phyloP scores from a whole-genome alignment of 176 grass and related monocot genomes.

The Panicum miliaceum region DNA sequence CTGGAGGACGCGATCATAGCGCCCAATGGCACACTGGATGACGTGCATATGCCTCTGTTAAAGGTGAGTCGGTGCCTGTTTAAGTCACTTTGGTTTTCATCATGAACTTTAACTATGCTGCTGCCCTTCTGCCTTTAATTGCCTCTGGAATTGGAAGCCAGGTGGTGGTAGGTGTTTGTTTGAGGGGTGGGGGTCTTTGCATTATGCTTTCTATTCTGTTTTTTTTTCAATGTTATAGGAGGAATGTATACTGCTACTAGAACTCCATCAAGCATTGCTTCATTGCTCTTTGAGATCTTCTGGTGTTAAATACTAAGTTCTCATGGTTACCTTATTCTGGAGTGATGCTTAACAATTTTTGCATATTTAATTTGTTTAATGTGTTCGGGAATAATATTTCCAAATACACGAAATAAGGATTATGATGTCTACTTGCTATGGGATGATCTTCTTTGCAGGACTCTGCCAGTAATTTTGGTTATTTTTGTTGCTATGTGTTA shows the following conservation, averaged over 20 bases:
- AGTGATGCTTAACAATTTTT: not conserved
- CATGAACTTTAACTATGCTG: not conserved
- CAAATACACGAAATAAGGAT: not conserved
- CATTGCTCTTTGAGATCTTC: not conserved
- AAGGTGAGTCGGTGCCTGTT: constrained; percentile 52
- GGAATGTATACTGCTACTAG: not conserved
- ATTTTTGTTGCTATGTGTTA: not conserved
- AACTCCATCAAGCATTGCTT: not conserved
- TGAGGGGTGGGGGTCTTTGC: no score
- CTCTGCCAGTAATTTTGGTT: not conserved
- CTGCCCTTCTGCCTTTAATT: not conserved
- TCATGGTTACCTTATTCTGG: not conserved
- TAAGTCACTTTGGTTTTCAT: not conserved
- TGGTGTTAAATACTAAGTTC: not conserved
- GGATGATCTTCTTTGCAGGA: not conserved
- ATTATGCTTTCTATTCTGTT: no score
- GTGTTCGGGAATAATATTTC: not conserved
- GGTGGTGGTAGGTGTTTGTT: not conserved
- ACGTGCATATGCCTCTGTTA: constrained; percentile 85
- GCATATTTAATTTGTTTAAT: not conserved
- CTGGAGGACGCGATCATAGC: constrained; percentile 78
- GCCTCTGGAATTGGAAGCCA: not conserved
- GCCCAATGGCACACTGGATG: constrained; percentile 68
- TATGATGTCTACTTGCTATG: not conserved
- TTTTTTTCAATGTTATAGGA: not conserved